Base-by-base conservation (phyloP, 768 basidiomycete genomes). In the Paxillus ammoniavirescens region DNA sequence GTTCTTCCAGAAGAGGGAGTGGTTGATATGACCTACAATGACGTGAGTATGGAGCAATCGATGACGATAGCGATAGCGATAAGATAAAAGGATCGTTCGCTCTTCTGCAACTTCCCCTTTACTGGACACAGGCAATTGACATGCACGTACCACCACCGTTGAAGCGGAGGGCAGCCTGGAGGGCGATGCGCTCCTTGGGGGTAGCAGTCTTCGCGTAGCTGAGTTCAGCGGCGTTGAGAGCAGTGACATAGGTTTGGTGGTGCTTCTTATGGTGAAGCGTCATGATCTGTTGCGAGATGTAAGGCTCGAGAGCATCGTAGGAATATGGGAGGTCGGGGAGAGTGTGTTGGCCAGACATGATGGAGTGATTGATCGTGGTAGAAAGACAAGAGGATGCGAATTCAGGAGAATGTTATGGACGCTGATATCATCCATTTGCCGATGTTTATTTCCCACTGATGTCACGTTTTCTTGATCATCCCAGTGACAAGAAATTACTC, bases 1-100 rank as follows among this genome's bases (percentile, higher is more conserved):
- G 78, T 94, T 95, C 76, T 83, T 88, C 95, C 95, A 97, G 82
- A 98, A 98, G 54, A 95, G 84, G 49, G 93, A 89, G 77, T 93
- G 92, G 75, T 94, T 93, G 79, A 94, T 90, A 74, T 91, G 93
- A 9, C 89, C 87, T 88, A 8, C 18, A 8, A 50, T 59, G 41
- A 53, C 42, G 30, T 37, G 43, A 38, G 55, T 58, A 62, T 41
- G 42, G 14, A 10, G 37, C 28, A 10, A 47, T 48, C 47, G 55
- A 64, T 61, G 33, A 36, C 42, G 53, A 56, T 44, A 36, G 47
- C 44, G 58, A 61, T 57, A 53, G 47, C 44, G 58, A 61, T 57
- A 53, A 49, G 46, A 41, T 52, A 56, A 58, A 48, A 35, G 43
- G 23, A 52, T 47, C 50, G 41, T 17, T 33, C 37, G 38, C n/a